Base-by-base conservation (phyloP, 2,329 filamentous ascomycete species). In the Didymella sp. region DNA sequence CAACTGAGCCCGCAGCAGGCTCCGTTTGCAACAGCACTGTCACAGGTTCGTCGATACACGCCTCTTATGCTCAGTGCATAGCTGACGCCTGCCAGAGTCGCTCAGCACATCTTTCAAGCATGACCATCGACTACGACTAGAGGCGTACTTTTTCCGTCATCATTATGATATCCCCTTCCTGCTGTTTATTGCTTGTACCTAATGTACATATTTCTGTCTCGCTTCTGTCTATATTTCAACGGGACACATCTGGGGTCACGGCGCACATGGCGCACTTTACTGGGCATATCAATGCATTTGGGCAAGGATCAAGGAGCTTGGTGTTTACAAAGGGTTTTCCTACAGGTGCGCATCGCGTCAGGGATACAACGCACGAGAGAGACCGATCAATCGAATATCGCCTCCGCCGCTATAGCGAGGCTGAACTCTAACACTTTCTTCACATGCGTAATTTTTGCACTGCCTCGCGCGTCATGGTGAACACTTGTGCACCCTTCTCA, bases 201-300 rank as follows among this genome's bases (percentile, higher is more conserved):
- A 60, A 56, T 61, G 61, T 61, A 64, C 40, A 64, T 63, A 63
- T 63, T 54, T 48, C 37, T 58, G 57, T 55, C 40, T 51, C 28
- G 27, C 43, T 45, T 38, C 30, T 43, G 46, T 41, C 13, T 25
- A 59, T 55, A 54, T 55, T 52, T 56, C 30, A 37, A 54, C 17
- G 24, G 47, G 47, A 51, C 47, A 55, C 24, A 21, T 31, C 41
- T 44, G 35, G 50, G 44, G 37, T 42, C 19, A 43, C n/a, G 56
- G 56, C 55, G 51, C 45, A 50, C 56, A 22, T 13, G 56, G 56
- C 56, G 47, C 51, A 59, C 37, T 59, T 31, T 40, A 38, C 35
- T 35, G 51, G 41, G 51, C 51, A 55, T 52, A 56, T 48, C 47
- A 42, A 59, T 45, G 56, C 56, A 59, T 56, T 37, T 51, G 46